phyloP scores from a whole-genome alignment of 805 yeast species.

The Candida anglica region DNA sequence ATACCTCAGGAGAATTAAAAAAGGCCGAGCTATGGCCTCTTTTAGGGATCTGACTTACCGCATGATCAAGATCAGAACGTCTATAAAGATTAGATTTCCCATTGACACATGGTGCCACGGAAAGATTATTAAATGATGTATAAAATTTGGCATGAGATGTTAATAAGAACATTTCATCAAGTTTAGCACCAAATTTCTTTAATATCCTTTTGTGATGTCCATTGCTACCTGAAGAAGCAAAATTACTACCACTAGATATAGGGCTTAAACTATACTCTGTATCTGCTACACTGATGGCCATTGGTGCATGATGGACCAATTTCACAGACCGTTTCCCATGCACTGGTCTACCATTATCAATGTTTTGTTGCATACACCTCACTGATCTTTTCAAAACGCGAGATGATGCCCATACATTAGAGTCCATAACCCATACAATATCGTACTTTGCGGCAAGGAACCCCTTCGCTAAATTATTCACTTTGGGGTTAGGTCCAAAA shows the following conservation, averaged over 20 bases:
- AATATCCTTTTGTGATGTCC: slow-evolving; percentile 9
- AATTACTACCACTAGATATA: slow-evolving; percentile 3
- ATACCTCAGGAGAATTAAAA: slow-evolving; percentile 26
- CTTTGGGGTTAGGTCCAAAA: slow-evolving; percentile 86
- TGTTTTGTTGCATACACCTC: slow-evolving; percentile 40
- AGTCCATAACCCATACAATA: slow-evolving; percentile 79
- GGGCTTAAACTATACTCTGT: slow-evolving; percentile 18
- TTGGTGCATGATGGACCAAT: slow-evolving; percentile 79
- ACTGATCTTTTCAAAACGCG: slow-evolving; percentile 66
- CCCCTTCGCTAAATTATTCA: slow-evolving; percentile 83
- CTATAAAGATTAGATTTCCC: slow-evolving; percentile 84
- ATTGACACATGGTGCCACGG: slow-evolving; percentile 85
- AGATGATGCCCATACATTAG: slow-evolving; percentile 75
- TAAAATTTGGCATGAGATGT: slow-evolving; percentile 87
- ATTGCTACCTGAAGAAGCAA: background rate
- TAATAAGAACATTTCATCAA: slow-evolving; percentile 82
- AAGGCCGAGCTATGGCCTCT: slow-evolving; percentile 17
- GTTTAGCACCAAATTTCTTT: slow-evolving; percentile 50
- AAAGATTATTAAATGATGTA: slow-evolving; percentile 66
- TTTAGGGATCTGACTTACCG: slow-evolving; percentile 43
- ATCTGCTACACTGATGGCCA: slow-evolving; percentile 46
- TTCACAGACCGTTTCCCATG: slow-evolving; percentile 43
- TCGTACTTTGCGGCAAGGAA: slow-evolving; percentile 65
- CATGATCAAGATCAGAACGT: slow-evolving; percentile 56
- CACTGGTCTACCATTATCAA: slow-evolving; percentile 45